These are phyloP conservation scores for Paxillus rubicundulus DNA, from an alignment of 768 basidiomycete species.

Conservation along the genomic window DNA sequence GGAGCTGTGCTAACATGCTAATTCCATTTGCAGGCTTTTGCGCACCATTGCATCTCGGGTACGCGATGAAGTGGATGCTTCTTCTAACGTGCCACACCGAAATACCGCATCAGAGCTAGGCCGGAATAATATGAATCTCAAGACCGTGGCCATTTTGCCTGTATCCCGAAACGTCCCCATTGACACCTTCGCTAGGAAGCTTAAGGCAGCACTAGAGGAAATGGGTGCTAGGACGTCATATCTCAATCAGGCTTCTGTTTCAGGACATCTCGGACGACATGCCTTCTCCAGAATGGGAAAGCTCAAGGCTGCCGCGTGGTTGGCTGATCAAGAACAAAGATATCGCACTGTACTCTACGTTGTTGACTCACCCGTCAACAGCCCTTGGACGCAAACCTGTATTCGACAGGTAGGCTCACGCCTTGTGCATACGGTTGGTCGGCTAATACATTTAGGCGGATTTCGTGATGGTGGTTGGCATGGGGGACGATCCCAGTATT, in stretches of 20 bases:
- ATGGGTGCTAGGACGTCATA: constrained; percentile 93
- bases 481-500: constrained; percentile 86
- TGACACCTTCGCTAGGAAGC: constrained; percentile 83
- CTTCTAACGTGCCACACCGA: constrained; percentile 49
- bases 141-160: constrained; percentile 92
- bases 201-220: constrained; percentile 84
- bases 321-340: constrained; percentile 93
- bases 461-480: constrained; percentile 89
- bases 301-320: constrained; percentile 88
- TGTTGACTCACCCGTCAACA: constrained; percentile 91
- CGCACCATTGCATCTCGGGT: constrained; percentile 93
- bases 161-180: constrained; percentile 85
- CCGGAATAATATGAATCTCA: constrained; percentile 82
- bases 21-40: constrained; percentile 49
- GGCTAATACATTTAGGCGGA: constrained; percentile 58
- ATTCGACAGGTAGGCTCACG: constrained; percentile 75
- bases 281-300: constrained; percentile 97
- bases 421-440: constrained; percentile 1
- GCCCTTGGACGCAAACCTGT: constrained; percentile 98
- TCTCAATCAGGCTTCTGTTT: constrained; percentile 91
- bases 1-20: not conserved
- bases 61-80: constrained; percentile 73
- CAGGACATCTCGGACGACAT: constrained; percentile 88
- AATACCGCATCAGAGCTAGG: constrained; percentile 58
- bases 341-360: constrained; percentile 94